Conservation (phyloP, 106 monocot species). For the Dendrobium officinale region DNA sequence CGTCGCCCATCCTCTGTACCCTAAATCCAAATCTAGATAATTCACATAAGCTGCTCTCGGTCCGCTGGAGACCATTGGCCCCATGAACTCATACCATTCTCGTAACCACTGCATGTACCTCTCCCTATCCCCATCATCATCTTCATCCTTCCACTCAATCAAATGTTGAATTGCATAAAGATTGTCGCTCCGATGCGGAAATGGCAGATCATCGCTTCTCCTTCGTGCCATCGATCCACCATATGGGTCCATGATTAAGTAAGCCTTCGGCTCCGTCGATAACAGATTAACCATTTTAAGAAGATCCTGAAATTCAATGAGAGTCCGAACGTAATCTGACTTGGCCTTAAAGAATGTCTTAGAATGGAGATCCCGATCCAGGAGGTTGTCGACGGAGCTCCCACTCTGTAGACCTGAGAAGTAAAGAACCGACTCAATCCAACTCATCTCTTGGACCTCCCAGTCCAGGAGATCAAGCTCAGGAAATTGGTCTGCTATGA, state of each 20-base stretch:
- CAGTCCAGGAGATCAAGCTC: slow-evolving; percentile 10
- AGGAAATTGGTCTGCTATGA: slow-evolving; percentile 18
- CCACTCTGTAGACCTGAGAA: slow-evolving; percentile 37
- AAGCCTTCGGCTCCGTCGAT: slow-evolving; percentile 29
- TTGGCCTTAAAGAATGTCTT: slow-evolving; percentile 67
- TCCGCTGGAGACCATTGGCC: slow-evolving; percentile 23
- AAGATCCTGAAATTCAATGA: slow-evolving; percentile 11
- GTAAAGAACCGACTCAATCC: slow-evolving; percentile 43
- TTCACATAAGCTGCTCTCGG: slow-evolving; percentile 65
- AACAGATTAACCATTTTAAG: slow-evolving; percentile 8
- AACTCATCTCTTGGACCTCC: slow-evolving; percentile 41
- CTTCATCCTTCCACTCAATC: slow-evolving; percentile 37
- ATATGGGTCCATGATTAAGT: slow-evolving; percentile 61
- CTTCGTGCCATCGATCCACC: slow-evolving; percentile 50
- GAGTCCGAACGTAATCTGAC: slow-evolving; percentile 48
- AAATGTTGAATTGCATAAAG: slow-evolving; percentile 47
- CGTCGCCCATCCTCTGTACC: not conserved
- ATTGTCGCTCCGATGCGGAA: slow-evolving; percentile 51
- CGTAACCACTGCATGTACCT: slow-evolving; percentile 36
- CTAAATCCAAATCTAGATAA: slow-evolving; percentile 62
- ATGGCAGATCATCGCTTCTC: slow-evolving; percentile 25
- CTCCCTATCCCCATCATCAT: slow-evolving; percentile 20
- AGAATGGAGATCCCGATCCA: slow-evolving; percentile 16
- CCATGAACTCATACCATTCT: slow-evolving; percentile 36
- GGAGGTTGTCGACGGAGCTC: slow-evolving; percentile 26